A percentile compares a stretch with the other conserved stretches of the same genome.
phyloP scores from a whole-genome alignment of 192 early-diverging fungal genomes.

The Backusella westeae region DNA sequence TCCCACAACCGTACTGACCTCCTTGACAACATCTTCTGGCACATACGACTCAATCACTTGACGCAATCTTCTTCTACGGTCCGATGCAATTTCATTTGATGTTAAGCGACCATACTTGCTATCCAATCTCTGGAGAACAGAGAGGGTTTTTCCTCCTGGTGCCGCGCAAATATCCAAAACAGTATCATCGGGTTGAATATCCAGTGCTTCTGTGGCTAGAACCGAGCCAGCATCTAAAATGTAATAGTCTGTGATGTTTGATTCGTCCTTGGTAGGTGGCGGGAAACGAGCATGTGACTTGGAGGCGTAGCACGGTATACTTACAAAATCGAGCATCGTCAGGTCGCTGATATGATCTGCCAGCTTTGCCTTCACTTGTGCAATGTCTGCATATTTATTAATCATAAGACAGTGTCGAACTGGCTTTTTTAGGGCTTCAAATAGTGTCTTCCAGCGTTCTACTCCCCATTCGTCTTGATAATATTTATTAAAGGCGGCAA shows the following conservation, averaged over 20 bases:
- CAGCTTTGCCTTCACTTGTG: background rate
- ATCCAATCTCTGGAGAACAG: conserved; percentile 43
- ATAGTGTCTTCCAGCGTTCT: conserved; percentile 23
- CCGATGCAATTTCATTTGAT: conserved; percentile 41
- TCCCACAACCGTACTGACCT: conserved; percentile 11
- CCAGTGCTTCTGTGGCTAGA: conserved; percentile 75
- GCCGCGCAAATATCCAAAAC: conserved; percentile 71
- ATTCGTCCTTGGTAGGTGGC: conserved; percentile 23
- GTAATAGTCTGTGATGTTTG: conserved; percentile 39
- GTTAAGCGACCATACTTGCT: conserved; percentile 30
- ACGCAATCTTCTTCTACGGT: conserved; percentile 42
- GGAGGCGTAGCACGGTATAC: conserved; percentile 23
- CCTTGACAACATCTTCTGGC: conserved; percentile 28
- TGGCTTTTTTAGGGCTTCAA: conserved; percentile 19
- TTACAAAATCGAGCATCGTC: conserved; percentile 15
- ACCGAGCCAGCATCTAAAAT: conserved; percentile 78
- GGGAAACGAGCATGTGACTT: conserved; percentile 20
- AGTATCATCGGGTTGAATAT: conserved; percentile 72
- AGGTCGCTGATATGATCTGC: background rate
- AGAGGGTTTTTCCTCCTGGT: conserved; percentile 52
- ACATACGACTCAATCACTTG: conserved; percentile 45
- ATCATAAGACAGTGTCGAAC: conserved; percentile 23
- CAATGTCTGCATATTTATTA: conserved; percentile 25
- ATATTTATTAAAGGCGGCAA: conserved; percentile 15
- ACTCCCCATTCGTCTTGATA: conserved; percentile 26